Evolutionary conservation across 2,329 filamentous ascomycete genomes (phyloP).

Genomic region (Ustilaginoidea virens): DNA sequence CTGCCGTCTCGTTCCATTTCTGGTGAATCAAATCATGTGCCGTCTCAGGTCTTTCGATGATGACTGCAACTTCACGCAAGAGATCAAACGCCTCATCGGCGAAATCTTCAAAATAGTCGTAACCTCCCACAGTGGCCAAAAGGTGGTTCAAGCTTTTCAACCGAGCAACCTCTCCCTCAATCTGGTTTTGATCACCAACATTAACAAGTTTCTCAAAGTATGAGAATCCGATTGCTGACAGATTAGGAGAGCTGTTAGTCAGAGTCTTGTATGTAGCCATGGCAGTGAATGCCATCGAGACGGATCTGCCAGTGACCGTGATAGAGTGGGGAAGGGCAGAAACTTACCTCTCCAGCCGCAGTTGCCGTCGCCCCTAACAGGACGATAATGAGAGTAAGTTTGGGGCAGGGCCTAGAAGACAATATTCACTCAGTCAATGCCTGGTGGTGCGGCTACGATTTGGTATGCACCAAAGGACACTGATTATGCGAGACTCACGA

Average conservation of each 20-base stretch:
- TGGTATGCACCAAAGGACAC: too few relatives aligned
- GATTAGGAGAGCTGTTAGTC: neutral
- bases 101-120: slow-evolving; percentile 64
- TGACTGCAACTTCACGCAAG: slow-evolving; percentile 44
- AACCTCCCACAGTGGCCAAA: slow-evolving; percentile 56
- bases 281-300: too few relatives aligned
- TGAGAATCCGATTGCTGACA: slow-evolving; percentile 70
- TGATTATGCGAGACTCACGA: slow-evolving; percentile 42
- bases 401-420: slow-evolving; percentile 61
- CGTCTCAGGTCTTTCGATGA: slow-evolving; percentile 43
- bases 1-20: slow-evolving; percentile 57
- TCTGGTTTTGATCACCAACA: slow-evolving; percentile 44
- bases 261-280: too few relatives aligned
- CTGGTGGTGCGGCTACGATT: too few relatives aligned
- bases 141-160: slow-evolving; percentile 56
- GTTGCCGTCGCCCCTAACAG: slow-evolving; percentile 82
- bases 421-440: too few relatives aligned
- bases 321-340: too few relatives aligned
- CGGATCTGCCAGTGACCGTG: too few relatives aligned
- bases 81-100: slow-evolving; percentile 58
- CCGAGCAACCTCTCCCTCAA: slow-evolving; percentile 57
- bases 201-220: slow-evolving; percentile 81
- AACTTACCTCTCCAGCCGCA: slow-evolving; percentile 92
- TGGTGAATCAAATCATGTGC: slow-evolving; percentile 39
- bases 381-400: slow-evolving; percentile 77